Evolutionary conservation across 495 filamentous ascomycete genomes (phyloP).

Genomic region (Annulohypoxylon bovei): DNA sequence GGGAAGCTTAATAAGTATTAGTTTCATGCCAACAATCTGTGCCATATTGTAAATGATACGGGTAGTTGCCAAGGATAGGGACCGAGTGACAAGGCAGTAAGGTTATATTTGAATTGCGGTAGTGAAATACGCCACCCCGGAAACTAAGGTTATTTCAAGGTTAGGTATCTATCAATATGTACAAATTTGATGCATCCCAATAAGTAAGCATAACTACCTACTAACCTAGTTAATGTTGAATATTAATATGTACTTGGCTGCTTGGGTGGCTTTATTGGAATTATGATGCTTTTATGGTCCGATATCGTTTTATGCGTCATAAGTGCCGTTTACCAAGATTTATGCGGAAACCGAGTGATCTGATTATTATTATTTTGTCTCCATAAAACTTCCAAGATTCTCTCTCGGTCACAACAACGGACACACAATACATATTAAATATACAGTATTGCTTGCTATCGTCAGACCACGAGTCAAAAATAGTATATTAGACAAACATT

Average conservation of each 20-base stretch:
- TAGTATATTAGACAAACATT: slow-evolving; percentile 24
- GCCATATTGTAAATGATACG: slow-evolving; percentile 4
- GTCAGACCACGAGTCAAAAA: slow-evolving; percentile 15
- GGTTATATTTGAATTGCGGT: not conserved
- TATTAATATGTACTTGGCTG: not conserved
- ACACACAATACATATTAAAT: slow-evolving; percentile 2
- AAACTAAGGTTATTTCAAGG: not conserved
- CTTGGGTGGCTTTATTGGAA: not conserved
- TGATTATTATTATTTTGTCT: not conserved
- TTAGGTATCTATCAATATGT: not conserved
- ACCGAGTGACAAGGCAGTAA: not conserved
- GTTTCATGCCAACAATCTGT: slow-evolving; percentile 14
- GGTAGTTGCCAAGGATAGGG: slow-evolving; percentile 4
- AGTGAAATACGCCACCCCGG: not conserved
- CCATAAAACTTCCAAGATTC: not conserved
- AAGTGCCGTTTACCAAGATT: slow-evolving; percentile 8
- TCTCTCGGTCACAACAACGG: not conserved
- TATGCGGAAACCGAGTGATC: slow-evolving; percentile 19
- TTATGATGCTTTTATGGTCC: not conserved
- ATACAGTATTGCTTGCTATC: slow-evolving; percentile 9
- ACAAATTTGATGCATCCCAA: not conserved
- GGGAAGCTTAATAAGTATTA: not conserved
- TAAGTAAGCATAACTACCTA: not conserved
- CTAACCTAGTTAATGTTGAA: not conserved
- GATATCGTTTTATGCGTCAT: slow-evolving; percentile 8